phyloP scores from a whole-genome alignment of 768 basidiomycete species.

The Auricularia sp. region DNA sequence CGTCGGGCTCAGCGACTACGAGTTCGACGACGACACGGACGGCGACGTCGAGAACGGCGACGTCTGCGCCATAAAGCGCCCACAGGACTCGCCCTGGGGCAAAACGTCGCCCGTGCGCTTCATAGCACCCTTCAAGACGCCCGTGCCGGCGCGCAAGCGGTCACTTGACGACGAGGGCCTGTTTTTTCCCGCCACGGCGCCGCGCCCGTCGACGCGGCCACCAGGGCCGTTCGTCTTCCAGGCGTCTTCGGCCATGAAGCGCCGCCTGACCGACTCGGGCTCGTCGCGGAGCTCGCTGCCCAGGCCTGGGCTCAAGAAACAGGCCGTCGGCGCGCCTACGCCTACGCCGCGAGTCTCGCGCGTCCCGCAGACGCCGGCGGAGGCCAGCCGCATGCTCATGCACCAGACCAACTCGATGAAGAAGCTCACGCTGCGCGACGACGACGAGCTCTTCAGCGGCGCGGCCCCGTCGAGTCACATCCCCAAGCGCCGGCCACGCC shows the following conservation, averaged over 20 bases:
- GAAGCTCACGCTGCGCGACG: constrained; percentile 48
- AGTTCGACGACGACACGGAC: neutral
- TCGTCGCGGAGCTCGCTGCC: neutral
- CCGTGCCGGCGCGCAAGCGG: neutral
- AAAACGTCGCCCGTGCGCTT: neutral
- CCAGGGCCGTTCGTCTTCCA: neutral
- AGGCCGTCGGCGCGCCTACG: neutral
- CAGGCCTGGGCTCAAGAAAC: neutral
- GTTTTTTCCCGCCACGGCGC: neutral
- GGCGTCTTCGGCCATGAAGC: neutral
- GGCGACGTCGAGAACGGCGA: neutral
- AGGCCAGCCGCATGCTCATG: constrained; percentile 39
- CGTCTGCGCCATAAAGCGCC: neutral
- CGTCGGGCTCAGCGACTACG: constrained; percentile 1
- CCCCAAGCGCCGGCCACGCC: constrained; percentile 23
- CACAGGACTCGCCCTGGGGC: neutral
- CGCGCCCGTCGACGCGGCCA: neutral
- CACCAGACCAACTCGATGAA: constrained; percentile 59
- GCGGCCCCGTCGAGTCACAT: constrained; percentile 3
- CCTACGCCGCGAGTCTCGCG: constrained; percentile 12
- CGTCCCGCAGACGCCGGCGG: constrained; percentile 45
- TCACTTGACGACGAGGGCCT: neutral
- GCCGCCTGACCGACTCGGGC: neutral
- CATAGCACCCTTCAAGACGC: neutral
- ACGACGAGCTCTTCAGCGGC: neutral